A percentile compares a stretch with the other conserved stretches of the same genome.
Conservation (phyloP, 768 basidiomycete genomes). For the Tricholomella constricta region DNA sequence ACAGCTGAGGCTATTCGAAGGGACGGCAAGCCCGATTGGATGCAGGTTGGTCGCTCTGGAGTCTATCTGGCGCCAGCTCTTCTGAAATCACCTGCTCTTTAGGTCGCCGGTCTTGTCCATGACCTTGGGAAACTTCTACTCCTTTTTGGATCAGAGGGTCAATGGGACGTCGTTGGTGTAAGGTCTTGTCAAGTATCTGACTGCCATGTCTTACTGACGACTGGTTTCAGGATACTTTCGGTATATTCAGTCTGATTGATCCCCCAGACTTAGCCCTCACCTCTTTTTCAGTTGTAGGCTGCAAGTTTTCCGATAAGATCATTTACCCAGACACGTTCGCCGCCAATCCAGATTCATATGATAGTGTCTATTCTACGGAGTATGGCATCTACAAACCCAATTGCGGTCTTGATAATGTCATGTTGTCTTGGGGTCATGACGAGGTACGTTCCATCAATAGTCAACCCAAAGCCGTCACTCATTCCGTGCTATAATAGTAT, state of each 20-base stretch:
- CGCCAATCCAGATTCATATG: conserved; percentile 68
- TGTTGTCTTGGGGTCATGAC: conserved; percentile 91
- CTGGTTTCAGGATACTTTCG: conserved; percentile 42
- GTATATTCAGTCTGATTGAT: conserved; percentile 22
- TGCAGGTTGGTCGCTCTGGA: conserved; percentile 48
- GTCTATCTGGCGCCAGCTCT: not conserved
- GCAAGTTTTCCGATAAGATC: conserved; percentile 81
- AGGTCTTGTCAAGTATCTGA: conserved; percentile 3
- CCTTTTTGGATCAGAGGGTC: conserved; percentile 83
- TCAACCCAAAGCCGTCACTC: not conserved
- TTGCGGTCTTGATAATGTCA: conserved; percentile 84
- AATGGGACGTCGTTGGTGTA: conserved; percentile 95
- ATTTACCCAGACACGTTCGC: conserved; percentile 80
- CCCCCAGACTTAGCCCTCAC: not conserved
- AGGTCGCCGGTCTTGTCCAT: conserved; percentile 78
- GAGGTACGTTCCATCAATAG: conserved; percentile 53
- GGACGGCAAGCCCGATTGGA: conserved; percentile 90
- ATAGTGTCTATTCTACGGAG: conserved; percentile 68
- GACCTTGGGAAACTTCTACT: conserved; percentile 88
- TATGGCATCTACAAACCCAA: conserved; percentile 76
- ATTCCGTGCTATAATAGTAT: conserved; percentile 50
- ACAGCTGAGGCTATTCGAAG: conserved; percentile 88
- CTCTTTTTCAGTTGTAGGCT: conserved; percentile 63
- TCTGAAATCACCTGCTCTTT: not conserved
- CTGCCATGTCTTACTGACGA: conserved; percentile 14